Evolutionary conservation across 2,329 filamentous ascomycete genomes (phyloP).

Genomic region (Xylaria hypoxylon): DNA sequence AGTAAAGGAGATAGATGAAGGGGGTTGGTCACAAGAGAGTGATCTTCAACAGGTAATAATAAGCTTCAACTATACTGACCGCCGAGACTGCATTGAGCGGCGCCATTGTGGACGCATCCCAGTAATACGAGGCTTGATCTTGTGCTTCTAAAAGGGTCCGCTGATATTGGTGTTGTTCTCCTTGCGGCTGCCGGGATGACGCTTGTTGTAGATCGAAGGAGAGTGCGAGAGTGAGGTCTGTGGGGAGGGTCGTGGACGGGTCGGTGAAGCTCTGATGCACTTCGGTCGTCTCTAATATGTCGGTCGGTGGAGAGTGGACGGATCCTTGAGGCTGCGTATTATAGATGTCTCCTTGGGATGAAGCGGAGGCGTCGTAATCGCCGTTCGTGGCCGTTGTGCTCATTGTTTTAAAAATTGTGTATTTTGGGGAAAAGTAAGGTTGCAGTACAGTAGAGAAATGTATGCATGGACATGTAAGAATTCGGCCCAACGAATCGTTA

Average conservation of each 20-base stretch:
- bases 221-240: constrained; percentile 46
- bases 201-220: constrained; percentile 42
- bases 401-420: constrained; percentile 29
- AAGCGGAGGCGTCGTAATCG: constrained; percentile 31
- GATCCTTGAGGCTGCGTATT: constrained; percentile 14
- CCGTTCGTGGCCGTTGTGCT: constrained; percentile 30
- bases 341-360: constrained; percentile 21
- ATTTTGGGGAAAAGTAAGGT: constrained; percentile 5
- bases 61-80: constrained; percentile 56
- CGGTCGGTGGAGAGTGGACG: constrained; percentile 41
- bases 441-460: constrained; percentile 13
- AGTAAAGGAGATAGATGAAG: not conserved
- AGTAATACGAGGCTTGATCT: constrained; percentile 61
- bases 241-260: constrained; percentile 40
- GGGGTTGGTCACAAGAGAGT: not conserved
- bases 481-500: constrained; percentile 27
- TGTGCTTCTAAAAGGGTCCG: constrained; percentile 24
- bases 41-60: constrained; percentile 17
- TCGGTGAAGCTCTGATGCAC: constrained; percentile 44
- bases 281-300: constrained; percentile 45
- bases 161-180: constrained; percentile 12
- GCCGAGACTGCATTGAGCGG: constrained; percentile 65
- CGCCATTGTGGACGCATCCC: constrained; percentile 69
- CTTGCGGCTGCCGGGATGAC: constrained; percentile 14
- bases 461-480: constrained; percentile 15